These are phyloP conservation scores for Microthlaspi erraticum DNA, from an alignment of 345 rosid genomes.

Conservation along the genomic window DNA sequence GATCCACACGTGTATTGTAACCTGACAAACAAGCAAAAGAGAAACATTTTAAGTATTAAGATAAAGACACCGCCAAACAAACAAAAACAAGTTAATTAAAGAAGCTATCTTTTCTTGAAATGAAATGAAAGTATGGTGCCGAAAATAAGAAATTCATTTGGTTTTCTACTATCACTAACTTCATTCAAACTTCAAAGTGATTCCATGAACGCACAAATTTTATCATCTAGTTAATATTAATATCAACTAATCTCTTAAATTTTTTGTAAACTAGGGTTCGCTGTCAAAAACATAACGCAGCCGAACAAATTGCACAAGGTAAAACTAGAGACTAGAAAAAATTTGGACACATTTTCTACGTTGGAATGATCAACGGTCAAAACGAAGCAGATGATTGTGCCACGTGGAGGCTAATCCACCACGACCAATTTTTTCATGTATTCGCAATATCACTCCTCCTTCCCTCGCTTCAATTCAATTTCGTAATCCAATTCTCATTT, in stretches of 20 bases:
- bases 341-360: not conserved
- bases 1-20: too few relatives aligned
- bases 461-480: conserved; percentile 31
- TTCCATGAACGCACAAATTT: too few relatives aligned
- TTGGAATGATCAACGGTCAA: conserved; percentile 35
- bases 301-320: too few relatives aligned
- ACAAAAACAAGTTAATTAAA: conserved; percentile 4
- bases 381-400: not conserved
- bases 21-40: too few relatives aligned
- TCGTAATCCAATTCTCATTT: not conserved
- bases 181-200: too few relatives aligned
- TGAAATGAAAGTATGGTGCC: not conserved
- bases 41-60: not conserved
- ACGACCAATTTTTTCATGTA: conserved; percentile 7
- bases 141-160: too few relatives aligned
- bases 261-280: too few relatives aligned
- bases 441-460: not conserved
- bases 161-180: too few relatives aligned
- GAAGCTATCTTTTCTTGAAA: conserved; percentile 9
- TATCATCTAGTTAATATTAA: too few relatives aligned
- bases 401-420: conserved; percentile 41
- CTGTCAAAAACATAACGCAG: too few relatives aligned
- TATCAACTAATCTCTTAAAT: too few relatives aligned
- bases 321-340: not conserved
- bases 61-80: conserved; percentile 14